These are phyloP conservation scores for Paulownia fortunei DNA, from an alignment of 257 asterid species.

Conservation along the genomic window DNA sequence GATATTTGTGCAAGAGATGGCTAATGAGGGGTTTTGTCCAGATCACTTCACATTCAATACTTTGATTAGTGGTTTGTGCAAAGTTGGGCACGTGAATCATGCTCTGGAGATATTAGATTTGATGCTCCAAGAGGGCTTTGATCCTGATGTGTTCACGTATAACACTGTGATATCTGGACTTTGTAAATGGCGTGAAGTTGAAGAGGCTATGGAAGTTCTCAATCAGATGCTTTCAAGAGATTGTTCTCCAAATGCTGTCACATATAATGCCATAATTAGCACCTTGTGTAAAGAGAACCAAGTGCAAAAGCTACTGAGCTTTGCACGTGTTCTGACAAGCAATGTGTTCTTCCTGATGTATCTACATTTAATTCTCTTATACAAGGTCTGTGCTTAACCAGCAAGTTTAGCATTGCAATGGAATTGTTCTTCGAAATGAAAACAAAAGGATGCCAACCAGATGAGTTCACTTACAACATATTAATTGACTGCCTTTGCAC, in stretches of 20 bases:
- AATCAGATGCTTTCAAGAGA: conserved; percentile 77
- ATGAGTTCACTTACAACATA: conserved; percentile 88
- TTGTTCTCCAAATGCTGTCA: conserved; percentile 72
- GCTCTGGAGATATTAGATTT: conserved; percentile 79
- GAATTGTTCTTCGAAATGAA: conserved; percentile 80
- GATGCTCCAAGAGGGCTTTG: conserved; percentile 86
- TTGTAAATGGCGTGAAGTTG: conserved; percentile 68
- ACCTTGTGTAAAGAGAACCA: conserved; percentile 78
- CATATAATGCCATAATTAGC: conserved; percentile 79
- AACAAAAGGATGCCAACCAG: conserved; percentile 77
- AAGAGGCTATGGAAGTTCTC: conserved; percentile 75
- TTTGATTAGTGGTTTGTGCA: conserved; percentile 81
- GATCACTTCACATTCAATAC: conserved; percentile 79
- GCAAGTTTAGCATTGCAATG: conserved; percentile 57
- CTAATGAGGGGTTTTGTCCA: conserved; percentile 67
- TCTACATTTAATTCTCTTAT: conserved; percentile 82
- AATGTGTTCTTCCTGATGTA: conserved; percentile 70
- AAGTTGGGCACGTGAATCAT: conserved; percentile 75
- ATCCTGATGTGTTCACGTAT: conserved; percentile 77
- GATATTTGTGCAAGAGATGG: conserved; percentile 70
- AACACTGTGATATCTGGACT: conserved; percentile 82
- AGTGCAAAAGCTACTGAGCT: conserved; percentile 80
- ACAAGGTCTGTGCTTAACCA: conserved; percentile 70
- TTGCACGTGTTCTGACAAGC: conserved; percentile 61
- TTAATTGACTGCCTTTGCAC: conserved; percentile 73